These are phyloP conservation scores for Capronia coronata DNA, from an alignment of 2,329 filamentous ascomycete species.

Conservation along the genomic window DNA sequence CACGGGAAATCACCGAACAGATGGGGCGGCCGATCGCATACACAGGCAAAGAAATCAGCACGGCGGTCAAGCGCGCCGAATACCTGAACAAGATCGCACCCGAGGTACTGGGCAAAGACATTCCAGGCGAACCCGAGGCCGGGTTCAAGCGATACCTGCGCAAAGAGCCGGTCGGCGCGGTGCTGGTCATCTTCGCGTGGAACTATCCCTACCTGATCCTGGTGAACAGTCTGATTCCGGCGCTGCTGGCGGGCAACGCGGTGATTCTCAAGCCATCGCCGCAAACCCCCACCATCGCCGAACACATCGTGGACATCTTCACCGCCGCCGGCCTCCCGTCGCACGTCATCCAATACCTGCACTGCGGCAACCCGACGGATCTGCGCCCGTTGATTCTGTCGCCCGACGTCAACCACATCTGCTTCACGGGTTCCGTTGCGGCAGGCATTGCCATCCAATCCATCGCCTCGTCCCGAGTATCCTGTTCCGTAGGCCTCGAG, in stretches of 20 bases:
- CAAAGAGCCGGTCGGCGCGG: constrained; percentile 80
- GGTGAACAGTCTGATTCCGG: constrained; percentile 85
- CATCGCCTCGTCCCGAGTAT: constrained; percentile 65
- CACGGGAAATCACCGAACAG: constrained; percentile 79
- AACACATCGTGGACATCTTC: constrained; percentile 74
- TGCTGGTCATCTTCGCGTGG: constrained; percentile 89
- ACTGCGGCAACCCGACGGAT: constrained; percentile 69
- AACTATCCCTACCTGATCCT: constrained; percentile 96
- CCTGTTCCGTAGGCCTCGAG: constrained; percentile 69
- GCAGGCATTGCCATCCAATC: constrained; percentile 80
- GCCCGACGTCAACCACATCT: constrained; percentile 70
- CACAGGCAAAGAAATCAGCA: constrained; percentile 73
- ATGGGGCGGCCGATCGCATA: constrained; percentile 93
- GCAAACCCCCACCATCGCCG: constrained; percentile 85
- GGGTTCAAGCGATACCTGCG: constrained; percentile 87
- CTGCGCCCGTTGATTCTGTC: constrained; percentile 74
- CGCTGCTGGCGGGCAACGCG: constrained; percentile 81
- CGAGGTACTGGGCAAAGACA: constrained; percentile 66
- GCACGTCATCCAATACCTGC: constrained; percentile 85
- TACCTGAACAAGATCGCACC: constrained; percentile 79
- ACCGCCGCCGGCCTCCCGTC: constrained; percentile 70
- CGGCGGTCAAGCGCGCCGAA: constrained; percentile 76
- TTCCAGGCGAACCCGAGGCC: constrained; percentile 72
- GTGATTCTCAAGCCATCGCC: constrained; percentile 93
- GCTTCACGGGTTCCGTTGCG: constrained; percentile 89